Evolutionary conservation across 305 asterid species (phyloP).

Genomic region (Fraxinus xanthoxyloides): DNA sequence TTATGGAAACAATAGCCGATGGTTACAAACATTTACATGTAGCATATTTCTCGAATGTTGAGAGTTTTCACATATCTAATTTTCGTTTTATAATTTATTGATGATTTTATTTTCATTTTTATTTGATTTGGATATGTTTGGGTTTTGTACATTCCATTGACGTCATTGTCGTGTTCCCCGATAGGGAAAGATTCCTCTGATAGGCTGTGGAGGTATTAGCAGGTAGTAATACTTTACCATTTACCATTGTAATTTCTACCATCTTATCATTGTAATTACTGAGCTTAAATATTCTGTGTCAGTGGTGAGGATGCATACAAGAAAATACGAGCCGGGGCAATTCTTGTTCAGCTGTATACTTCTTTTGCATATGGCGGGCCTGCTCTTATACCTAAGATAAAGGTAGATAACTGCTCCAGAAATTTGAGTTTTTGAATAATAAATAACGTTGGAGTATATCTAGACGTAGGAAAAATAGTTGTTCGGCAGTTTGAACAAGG

Average conservation of each 20-base stretch:
- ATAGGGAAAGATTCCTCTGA: slow-evolving; percentile 85
- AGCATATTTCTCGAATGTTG: not conserved
- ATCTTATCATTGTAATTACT: slow-evolving; percentile 9
- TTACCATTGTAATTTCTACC: slow-evolving; percentile 3
- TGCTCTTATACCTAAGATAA: slow-evolving; percentile 84
- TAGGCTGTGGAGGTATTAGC: slow-evolving; percentile 96
- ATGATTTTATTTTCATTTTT: not conserved
- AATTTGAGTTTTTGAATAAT: not conserved
- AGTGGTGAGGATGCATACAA: slow-evolving; percentile 97
- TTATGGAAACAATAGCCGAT: not conserved
- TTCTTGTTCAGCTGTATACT: slow-evolving; percentile 94
- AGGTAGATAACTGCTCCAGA: slow-evolving; percentile 43
- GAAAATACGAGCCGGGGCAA: slow-evolving; percentile 93
- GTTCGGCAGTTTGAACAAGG: not conserved
- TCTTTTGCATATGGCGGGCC: slow-evolving; percentile 97
- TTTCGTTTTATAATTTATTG: not conserved
- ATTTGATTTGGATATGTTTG: not conserved
- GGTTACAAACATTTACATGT: not conserved
- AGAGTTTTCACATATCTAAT: not conserved
- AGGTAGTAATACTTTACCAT: slow-evolving; percentile 44
- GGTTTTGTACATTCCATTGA: slow-evolving; percentile 6
- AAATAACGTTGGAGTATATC: not conserved
- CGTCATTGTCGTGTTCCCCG: slow-evolving; percentile 6
- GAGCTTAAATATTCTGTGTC: slow-evolving; percentile 1
- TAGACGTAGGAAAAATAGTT: not conserved